phyloP scores from a whole-genome alignment of 345 rosid genomes.

The Erucastrum elatum region DNA sequence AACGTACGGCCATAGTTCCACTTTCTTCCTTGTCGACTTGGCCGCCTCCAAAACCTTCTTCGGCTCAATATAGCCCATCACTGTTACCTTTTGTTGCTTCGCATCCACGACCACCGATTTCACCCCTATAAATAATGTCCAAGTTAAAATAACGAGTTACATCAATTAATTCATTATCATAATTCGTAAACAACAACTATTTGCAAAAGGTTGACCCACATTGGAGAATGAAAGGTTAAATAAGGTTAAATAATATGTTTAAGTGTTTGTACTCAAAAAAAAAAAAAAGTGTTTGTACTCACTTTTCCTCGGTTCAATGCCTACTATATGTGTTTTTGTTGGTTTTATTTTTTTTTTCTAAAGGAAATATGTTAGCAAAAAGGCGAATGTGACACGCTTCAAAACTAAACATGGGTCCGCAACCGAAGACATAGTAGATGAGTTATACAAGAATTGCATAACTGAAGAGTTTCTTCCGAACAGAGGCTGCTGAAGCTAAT shows the following conservation, averaged over 20 bases:
- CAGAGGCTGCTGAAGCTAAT: too few species aligned
- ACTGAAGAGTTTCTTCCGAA: neutral
- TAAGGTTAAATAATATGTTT: too few species aligned
- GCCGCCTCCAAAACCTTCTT: conserved; percentile 74
- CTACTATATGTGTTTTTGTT: too few species aligned
- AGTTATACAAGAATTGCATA: neutral
- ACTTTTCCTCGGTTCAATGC: too few species aligned
- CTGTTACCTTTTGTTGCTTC: conserved; percentile 81
- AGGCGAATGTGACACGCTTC: too few species aligned
- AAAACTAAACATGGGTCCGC: too few species aligned
- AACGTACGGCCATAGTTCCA: conserved; percentile 93
- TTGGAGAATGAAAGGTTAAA: too few species aligned
- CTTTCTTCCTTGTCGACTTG: conserved; percentile 79
- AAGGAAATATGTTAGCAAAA: too few species aligned
- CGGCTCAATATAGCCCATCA: conserved; percentile 62
- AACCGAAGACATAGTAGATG: neutral
- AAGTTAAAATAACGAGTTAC: neutral
- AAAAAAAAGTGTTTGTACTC: too few species aligned
- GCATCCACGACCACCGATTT: conserved; percentile 75
- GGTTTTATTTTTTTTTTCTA: too few species aligned
- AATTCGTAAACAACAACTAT: neutral
- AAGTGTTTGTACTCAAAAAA: too few species aligned
- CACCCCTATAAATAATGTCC: conserved; percentile 45
- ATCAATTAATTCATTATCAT: neutral
- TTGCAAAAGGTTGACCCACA: too few species aligned